Conservation (phyloP, 306 rosid genomes). For the Vigna angularis region DNA sequence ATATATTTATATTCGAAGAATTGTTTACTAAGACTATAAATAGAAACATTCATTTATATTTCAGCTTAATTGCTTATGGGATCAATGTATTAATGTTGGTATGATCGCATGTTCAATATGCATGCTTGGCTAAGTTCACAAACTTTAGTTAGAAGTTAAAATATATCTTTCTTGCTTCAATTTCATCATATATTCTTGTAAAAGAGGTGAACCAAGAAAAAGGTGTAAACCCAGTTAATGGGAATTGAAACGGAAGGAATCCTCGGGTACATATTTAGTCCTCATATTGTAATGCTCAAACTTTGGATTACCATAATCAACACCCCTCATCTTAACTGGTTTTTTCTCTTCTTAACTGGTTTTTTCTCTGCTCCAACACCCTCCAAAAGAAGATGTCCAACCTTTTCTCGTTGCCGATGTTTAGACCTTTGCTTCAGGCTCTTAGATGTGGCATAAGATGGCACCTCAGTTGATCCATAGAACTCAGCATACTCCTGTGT, state of each 20-base stretch:
- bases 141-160: slow-evolving; percentile 43
- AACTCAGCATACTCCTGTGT: slow-evolving; percentile 73
- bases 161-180: slow-evolving; percentile 26
- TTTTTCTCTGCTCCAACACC: slow-evolving; percentile 60
- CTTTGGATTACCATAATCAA: slow-evolving; percentile 55
- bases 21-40: too few relatives aligned
- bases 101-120: too few relatives aligned
- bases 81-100: too few relatives aligned
- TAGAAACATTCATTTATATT: too few relatives aligned
- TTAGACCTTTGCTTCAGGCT: slow-evolving; percentile 80
- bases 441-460: slow-evolving; percentile 67
- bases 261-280: slow-evolving; percentile 61
- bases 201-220: neutral
- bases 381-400: slow-evolving; percentile 63
- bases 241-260: slow-evolving; percentile 57
- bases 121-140: slow-evolving; percentile 17
- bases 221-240: slow-evolving; percentile 35
- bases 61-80: too few relatives aligned
- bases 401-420: slow-evolving; percentile 83
- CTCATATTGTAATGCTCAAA: slow-evolving; percentile 78
- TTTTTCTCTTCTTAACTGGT: slow-evolving; percentile 61
- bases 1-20: too few relatives aligned
- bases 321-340: slow-evolving; percentile 58
- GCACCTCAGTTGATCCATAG: slow-evolving; percentile 71
- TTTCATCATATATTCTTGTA: slow-evolving; percentile 38